These are phyloP conservation scores for Brettanomyces bruxellensis DNA, from an alignment of 805 yeast species.

Conservation along the genomic window DNA sequence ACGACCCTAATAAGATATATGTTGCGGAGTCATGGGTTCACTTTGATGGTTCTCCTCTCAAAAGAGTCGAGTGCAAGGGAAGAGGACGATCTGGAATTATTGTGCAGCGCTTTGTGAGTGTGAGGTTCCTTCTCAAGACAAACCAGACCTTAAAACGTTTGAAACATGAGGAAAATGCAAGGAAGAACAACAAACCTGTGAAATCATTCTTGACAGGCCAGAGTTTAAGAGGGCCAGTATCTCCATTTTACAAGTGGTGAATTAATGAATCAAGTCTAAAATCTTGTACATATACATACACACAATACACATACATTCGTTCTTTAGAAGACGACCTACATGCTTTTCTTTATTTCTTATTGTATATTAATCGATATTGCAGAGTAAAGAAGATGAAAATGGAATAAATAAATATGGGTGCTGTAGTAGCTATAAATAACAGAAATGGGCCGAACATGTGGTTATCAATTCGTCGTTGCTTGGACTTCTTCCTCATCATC, in stretches of 20 bases:
- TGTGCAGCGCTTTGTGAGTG: constrained; percentile 69
- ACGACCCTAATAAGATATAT: constrained; percentile 54
- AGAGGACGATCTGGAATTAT: constrained; percentile 84
- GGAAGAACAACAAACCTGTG: constrained; percentile 35
- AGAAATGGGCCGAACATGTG: neutral
- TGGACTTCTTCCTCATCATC: constrained; percentile 21
- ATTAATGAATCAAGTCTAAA: neutral
- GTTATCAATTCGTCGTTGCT: neutral
- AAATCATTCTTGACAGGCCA: constrained; percentile 34
- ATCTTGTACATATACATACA: constrained; percentile 4
- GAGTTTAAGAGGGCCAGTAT: constrained; percentile 37
- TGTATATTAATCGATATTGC: neutral
- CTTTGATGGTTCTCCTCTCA: constrained; percentile 68
- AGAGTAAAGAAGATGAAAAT: neutral
- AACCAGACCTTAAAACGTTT: constrained; percentile 53
- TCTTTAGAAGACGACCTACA: too few species aligned
- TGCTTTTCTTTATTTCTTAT: neutral
- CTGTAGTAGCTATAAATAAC: too few species aligned
- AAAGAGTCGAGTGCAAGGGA: constrained; percentile 74
- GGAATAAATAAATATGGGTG: neutral
- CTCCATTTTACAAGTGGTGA: constrained; percentile 52
- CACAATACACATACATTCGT: too few species aligned
- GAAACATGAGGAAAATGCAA: constrained; percentile 47
- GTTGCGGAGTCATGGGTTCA: constrained; percentile 86
- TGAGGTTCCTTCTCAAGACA: constrained; percentile 67